Percentiles rank a stretch among this genome's conserved stretches.
These are phyloP conservation scores for Blastocystis sp. DNA, from an alignment of 352 stramenopile genomes.

Conservation along the genomic window DNA sequence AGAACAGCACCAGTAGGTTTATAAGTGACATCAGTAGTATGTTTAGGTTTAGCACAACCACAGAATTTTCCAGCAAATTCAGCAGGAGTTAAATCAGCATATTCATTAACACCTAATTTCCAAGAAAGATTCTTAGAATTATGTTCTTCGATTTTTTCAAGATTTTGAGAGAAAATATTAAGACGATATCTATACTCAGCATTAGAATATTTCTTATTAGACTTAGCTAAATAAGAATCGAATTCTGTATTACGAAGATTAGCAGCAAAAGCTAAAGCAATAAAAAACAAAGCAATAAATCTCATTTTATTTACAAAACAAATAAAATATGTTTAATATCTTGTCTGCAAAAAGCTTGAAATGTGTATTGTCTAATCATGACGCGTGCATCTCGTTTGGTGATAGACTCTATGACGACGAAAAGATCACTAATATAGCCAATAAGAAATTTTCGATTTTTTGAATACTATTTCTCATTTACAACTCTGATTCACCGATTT, in stretches of 20 bases:
- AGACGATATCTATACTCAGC: slow-evolving; percentile 34
- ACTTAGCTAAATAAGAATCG: slow-evolving; percentile 3
- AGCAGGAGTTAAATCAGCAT: slow-evolving; percentile 43
- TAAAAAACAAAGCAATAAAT: slow-evolving; percentile 27
- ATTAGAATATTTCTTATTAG: slow-evolving; percentile 16
- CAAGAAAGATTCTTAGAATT: slow-evolving; percentile 40
- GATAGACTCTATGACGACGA: too few relatives aligned
- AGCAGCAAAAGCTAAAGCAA: slow-evolving; percentile 17
- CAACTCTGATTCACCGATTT: too few relatives aligned
- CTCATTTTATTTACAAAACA: slow-evolving; percentile 34
- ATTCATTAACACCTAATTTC: slow-evolving; percentile 44
- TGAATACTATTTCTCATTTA: too few relatives aligned
- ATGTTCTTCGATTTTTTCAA: slow-evolving; percentile 39
- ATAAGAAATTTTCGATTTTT: too few relatives aligned
- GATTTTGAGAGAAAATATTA: slow-evolving; percentile 41
- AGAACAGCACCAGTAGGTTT: slow-evolving; percentile 23
- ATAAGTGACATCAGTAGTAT: neutral
- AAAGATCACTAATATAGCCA: too few relatives aligned
- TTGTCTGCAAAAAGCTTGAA: too few relatives aligned
- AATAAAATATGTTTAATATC: too few relatives aligned
- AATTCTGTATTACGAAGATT: slow-evolving; percentile 29
- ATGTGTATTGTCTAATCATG: too few relatives aligned
- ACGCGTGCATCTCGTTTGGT: too few relatives aligned
- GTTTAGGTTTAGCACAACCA: slow-evolving; percentile 36
- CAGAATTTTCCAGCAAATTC: slow-evolving; percentile 44